phyloP scores from a whole-genome alignment of 1,284 basidiomycete species.

The Singerocomus inundabilis region DNA sequence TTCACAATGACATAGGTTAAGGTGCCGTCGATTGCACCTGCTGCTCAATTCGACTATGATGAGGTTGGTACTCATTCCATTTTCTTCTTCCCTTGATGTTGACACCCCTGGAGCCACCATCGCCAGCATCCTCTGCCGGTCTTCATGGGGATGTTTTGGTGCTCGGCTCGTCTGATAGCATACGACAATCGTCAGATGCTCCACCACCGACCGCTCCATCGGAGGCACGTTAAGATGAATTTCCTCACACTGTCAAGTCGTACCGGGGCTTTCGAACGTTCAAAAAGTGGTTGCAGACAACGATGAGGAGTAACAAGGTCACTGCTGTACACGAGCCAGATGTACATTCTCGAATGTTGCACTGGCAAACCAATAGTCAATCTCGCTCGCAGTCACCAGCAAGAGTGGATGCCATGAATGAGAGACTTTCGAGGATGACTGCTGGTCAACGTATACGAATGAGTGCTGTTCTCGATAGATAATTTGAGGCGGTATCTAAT shows the following conservation, averaged over 20 bases:
- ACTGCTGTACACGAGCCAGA: not conserved
- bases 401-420: not conserved
- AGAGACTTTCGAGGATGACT: not conserved
- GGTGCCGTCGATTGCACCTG: not conserved
- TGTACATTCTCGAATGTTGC: not conserved
- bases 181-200: no score
- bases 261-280: not conserved
- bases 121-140: not conserved
- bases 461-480: not conserved
- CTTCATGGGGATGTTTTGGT: not conserved
- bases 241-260: not conserved
- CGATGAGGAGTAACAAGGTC: not conserved
- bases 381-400: not conserved
- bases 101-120: not conserved
- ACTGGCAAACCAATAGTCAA: not conserved
- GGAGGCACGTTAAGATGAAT: no score
- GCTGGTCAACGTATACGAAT: not conserved
- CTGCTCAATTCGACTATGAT: not conserved
- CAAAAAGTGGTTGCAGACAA: not conserved
- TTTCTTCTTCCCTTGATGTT: not conserved
- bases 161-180: no score
- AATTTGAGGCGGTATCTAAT: not conserved
- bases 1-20: not conserved
- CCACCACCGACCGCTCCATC: no score
- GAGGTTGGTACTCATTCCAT: not conserved